Conservation (phyloP, 345 rosid species). For the Odontarrhena argentea region DNA sequence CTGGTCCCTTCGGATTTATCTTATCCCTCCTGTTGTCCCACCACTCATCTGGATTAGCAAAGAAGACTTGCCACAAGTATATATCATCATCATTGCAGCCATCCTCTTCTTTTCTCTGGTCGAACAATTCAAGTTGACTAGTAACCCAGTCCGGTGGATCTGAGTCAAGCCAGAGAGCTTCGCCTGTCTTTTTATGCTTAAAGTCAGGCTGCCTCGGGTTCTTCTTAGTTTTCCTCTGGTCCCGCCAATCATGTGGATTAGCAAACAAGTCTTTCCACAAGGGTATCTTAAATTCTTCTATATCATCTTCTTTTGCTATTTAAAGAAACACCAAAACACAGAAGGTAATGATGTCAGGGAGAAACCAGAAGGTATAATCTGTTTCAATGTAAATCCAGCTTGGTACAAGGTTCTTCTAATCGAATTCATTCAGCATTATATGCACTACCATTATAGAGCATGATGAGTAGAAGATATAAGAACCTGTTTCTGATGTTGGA, state of each 20-base stretch:
- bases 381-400: neutral
- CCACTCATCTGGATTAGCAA: conserved; percentile 73
- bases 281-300: conserved; percentile 24
- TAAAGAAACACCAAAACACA: conserved; percentile 25
- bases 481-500: conserved; percentile 46
- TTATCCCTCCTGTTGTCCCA: conserved; percentile 75
- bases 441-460: conserved; percentile 2
- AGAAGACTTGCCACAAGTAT: conserved; percentile 76
- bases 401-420: conserved; percentile 1
- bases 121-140: conserved; percentile 46
- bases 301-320: conserved; percentile 9
- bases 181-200: conserved; percentile 66
- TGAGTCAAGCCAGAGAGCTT: conserved; percentile 64
- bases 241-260: conserved; percentile 85
- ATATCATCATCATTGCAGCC: conserved; percentile 18
- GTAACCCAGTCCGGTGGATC: conserved; percentile 67
- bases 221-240: conserved; percentile 59
- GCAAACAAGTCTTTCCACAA: conserved; percentile 77
- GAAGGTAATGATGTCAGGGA: neutral
- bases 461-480: conserved; percentile 10
- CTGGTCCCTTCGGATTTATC: conserved; percentile 55
- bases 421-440: neutral
- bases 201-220: conserved; percentile 63
- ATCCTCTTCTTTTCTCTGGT: conserved; percentile 41
- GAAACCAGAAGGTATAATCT: conserved; percentile 11